phyloP scores from a whole-genome alignment of 352 stramenopile species.

The Globisporangium irregulare region DNA sequence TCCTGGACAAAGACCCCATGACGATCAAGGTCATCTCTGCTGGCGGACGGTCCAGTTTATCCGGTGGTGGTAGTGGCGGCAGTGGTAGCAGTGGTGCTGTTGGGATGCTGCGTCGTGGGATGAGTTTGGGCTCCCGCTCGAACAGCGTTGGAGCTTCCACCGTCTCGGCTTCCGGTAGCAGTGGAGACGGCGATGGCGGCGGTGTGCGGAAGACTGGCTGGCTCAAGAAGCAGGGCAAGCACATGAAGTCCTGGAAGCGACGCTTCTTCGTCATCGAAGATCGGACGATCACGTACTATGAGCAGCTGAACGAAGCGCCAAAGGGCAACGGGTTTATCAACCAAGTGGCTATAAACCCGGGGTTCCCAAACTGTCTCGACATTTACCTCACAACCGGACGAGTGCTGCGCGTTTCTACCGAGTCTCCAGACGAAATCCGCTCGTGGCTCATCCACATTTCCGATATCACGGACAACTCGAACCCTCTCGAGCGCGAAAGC shows the following conservation, averaged over 20 bases:
- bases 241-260: constrained; percentile 69
- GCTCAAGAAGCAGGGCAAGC: constrained; percentile 75
- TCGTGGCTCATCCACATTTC: constrained; percentile 54
- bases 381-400: constrained; percentile 55
- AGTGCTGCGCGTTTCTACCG: constrained; percentile 58
- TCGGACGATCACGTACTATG: constrained; percentile 56
- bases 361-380: constrained; percentile 64
- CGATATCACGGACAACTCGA: constrained; percentile 22
- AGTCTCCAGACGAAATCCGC: constrained; percentile 59
- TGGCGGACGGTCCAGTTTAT: background rate
- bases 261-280: constrained; percentile 72
- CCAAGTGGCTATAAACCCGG: constrained; percentile 41
- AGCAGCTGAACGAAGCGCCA: constrained; percentile 50
- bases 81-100: background rate
- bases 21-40: constrained; percentile 14
- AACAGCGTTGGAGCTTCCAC: background rate
- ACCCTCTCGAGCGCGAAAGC: constrained; percentile 20
- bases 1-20: constrained; percentile 44
- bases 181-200: background rate
- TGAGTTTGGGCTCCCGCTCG: background rate
- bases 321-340: constrained; percentile 56
- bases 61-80: background rate
- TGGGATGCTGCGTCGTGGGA: constrained; percentile 6
- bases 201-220: constrained; percentile 56
- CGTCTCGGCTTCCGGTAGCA: background rate